Base-by-base conservation (phyloP, 1,284 basidiomycete species). In the Pascua sp. region DNA sequence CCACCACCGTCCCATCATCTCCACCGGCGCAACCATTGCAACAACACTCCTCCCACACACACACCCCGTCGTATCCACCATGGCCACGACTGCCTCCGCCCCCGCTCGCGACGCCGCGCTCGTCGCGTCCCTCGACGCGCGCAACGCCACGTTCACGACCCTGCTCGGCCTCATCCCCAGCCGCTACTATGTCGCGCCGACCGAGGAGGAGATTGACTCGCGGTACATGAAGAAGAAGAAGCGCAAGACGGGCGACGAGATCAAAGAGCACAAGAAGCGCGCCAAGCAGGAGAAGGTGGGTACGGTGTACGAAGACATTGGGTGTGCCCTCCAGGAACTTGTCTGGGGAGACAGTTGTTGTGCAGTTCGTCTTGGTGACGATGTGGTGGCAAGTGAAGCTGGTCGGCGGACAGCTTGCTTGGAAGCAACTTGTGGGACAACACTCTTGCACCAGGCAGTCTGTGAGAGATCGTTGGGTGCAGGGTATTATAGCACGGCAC, bases 211-310 rank as follows among this genome's bases (percentile, higher is more conserved):
- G 65, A 84, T 73, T 51, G 81, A 85, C 13, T 86, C 83, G 48
- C 92, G 88, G 74, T 93, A 87, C 76, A 89, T 90, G 75, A 92
- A 91, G 79, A 89, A 93, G 73, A 91, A 86, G 78, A 91, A 90
- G 77, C 87, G 90, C 61, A 81, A 85, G 75, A 89, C 89, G 52
- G 85, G 86, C 15, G 90, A 93, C 66, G 87, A 87, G 47, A 82
- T 89, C 49, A 91, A 93, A 72, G 89, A 93, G 76, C 88, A 87
- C 1, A 85, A 89, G 24, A 89, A 88, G 75, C 90, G 36, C 68
- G 89, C 89, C 1, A 89, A 87, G 71, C 82, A 85, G 49, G 88
- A 89, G 55, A 93, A 92, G 83, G 91, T 90, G 56, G 38, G 80
- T 71, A 48, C 32, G 15, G n/a, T 51, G 42, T 32, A 8, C 15